Evolutionary conservation across 352 stramenopile genomes (phyloP).

Genomic region (Phytopythium helicoides): DNA sequence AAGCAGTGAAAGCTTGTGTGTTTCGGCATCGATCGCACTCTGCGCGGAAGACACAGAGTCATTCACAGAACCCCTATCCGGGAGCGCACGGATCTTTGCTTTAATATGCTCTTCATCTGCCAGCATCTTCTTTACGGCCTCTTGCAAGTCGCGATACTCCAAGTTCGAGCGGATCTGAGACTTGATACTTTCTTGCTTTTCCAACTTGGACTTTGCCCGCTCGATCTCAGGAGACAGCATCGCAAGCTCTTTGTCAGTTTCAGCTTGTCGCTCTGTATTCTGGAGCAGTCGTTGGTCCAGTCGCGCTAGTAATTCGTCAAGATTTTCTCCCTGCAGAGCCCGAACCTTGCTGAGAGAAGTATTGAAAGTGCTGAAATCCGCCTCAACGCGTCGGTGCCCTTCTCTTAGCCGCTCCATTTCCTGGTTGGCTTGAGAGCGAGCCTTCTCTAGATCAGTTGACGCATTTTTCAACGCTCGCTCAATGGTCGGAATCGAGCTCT

Average conservation of each 20-base stretch:
- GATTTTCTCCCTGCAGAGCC: conserved; percentile 30
- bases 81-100: conserved; percentile 51
- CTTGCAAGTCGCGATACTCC: conserved; percentile 56
- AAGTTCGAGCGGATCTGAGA: conserved; percentile 79
- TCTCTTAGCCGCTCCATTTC: conserved; percentile 23
- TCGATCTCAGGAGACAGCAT: conserved; percentile 53
- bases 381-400: conserved; percentile 41
- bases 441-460: conserved; percentile 29
- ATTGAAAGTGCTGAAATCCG: conserved; percentile 40
- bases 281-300: conserved; percentile 43
- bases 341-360: conserved; percentile 25
- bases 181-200: conserved; percentile 55
- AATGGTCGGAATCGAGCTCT: conserved; percentile 33
- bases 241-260: conserved; percentile 30
- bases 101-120: conserved; percentile 32
- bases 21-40: conserved; percentile 19
- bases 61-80: conserved; percentile 42
- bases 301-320: conserved; percentile 42
- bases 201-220: conserved; percentile 30
- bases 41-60: conserved; percentile 37
- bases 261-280: conserved; percentile 39
- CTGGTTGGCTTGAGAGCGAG: conserved; percentile 23
- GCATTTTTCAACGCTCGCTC: conserved; percentile 45
- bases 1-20: conserved; percentile 36
- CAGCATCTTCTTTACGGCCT: conserved; percentile 41